These are phyloP conservation scores for Xylogone sp. DNA, from an alignment of 2,329 filamentous ascomycete genomes.

Conservation along the genomic window DNA sequence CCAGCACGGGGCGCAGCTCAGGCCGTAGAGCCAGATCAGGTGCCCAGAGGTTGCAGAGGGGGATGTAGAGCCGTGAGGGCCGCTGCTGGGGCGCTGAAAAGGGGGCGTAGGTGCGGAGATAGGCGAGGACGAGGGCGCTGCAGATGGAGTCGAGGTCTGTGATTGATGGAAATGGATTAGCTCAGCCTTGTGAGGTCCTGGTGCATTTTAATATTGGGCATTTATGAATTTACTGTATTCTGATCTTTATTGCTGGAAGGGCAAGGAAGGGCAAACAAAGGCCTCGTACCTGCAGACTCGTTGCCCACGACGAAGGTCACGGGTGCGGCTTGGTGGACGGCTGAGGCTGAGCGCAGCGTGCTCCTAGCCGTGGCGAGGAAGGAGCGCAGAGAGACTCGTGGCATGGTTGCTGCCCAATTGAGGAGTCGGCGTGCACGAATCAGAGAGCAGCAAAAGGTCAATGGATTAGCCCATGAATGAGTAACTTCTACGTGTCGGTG, in stretches of 20 bases:
- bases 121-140: conserved; percentile 69
- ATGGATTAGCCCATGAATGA: too few relatives aligned
- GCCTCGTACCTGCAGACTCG: conserved; percentile 59
- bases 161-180: too few relatives aligned
- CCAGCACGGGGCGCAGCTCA: conserved; percentile 65
- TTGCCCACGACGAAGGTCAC: conserved; percentile 64
- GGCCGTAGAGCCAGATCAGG: conserved; percentile 68
- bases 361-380: conserved; percentile 50
- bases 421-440: too few relatives aligned
- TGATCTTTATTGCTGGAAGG: too few relatives aligned
- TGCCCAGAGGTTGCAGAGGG: conserved; percentile 66
- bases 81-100: conserved; percentile 17
- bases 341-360: conserved; percentile 39
- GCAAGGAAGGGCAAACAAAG: too few relatives aligned
- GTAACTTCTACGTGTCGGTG: too few relatives aligned
- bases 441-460: too few relatives aligned
- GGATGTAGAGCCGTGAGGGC: conserved; percentile 53
- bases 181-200: too few relatives aligned
- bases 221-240: too few relatives aligned
- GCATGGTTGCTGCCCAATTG: conserved; percentile 13
- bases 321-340: conserved; percentile 42
- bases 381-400: conserved; percentile 37
- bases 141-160: conserved; percentile 78
- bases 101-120: conserved; percentile 60
- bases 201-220: too few relatives aligned